phyloP scores from a whole-genome alignment of 1,284 basidiomycete species.

The Amylostereum chailletii region DNA sequence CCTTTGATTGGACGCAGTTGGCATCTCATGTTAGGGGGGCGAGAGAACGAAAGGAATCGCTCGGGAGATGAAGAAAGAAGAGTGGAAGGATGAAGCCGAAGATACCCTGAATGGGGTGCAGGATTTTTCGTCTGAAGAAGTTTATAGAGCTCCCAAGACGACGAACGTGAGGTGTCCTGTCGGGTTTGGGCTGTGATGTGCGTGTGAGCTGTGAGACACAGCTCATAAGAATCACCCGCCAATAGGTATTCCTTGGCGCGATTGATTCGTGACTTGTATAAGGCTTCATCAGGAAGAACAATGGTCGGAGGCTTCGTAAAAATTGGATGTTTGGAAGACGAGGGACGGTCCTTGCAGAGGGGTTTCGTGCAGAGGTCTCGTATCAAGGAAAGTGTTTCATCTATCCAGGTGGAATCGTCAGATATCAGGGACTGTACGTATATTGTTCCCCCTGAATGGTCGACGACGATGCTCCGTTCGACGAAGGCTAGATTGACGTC shows the following conservation, averaged over 20 bases:
- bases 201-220: slow-evolving; percentile 85
- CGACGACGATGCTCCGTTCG: slow-evolving; percentile 68
- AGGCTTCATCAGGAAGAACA: slow-evolving; percentile 41
- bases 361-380: background rate
- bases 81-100: slow-evolving; percentile 62
- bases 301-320: slow-evolving; percentile 24
- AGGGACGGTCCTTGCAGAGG: background rate
- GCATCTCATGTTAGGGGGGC: slow-evolving; percentile 51
- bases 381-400: slow-evolving; percentile 21
- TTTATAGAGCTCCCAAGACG: slow-evolving; percentile 70
- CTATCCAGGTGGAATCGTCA: slow-evolving; percentile 52
- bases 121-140: slow-evolving; percentile 73
- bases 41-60: slow-evolving; percentile 82
- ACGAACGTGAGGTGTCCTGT: slow-evolving; percentile 26
- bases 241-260: slow-evolving; percentile 71
- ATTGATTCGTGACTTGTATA: slow-evolving; percentile 70
- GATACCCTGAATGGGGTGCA: slow-evolving; percentile 84
- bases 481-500: slow-evolving; percentile 70
- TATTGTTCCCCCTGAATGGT: slow-evolving; percentile 34
- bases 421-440: slow-evolving; percentile 59
- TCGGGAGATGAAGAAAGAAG: slow-evolving; percentile 84
- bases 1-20: slow-evolving; percentile 97
- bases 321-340: background rate
- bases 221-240: slow-evolving; percentile 91
- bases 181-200: slow-evolving; percentile 31